phyloP scores from a whole-genome alignment of 2,329 filamentous ascomycete genomes.

The Colletotrichum melonis region DNA sequence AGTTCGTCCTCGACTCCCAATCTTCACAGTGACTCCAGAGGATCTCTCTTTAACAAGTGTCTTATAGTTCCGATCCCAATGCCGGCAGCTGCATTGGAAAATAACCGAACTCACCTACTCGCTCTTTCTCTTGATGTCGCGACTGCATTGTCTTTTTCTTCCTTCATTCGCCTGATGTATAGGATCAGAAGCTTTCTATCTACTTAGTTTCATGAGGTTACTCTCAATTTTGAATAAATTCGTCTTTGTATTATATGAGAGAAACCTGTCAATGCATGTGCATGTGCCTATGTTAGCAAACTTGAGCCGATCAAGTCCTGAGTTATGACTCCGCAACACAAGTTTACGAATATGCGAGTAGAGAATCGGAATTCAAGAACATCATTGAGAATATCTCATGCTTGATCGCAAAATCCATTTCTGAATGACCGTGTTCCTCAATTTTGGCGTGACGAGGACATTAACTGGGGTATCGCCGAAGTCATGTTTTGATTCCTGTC shows the following conservation, averaged over 20 bases:
- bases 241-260: no score
- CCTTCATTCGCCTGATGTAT: background rate
- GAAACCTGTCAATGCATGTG: no score
- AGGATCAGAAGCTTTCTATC: no score
- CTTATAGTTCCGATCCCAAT: background rate
- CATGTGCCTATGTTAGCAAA: background rate
- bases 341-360: background rate
- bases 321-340: background rate
- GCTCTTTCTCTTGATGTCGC: background rate
- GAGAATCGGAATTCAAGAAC: background rate
- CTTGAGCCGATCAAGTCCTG: background rate
- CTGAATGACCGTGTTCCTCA: no score
- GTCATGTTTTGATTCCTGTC: no score
- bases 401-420: background rate
- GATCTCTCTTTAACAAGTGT: background rate
- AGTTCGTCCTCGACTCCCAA: background rate
- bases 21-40: background rate
- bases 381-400: background rate
- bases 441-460: background rate
- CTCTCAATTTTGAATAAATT: no score
- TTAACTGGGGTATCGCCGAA: no score
- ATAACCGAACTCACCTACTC: background rate
- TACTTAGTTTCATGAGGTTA: no score
- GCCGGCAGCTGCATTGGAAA: background rate
- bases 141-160: background rate